Conservation (phyloP, 306 rosid genomes). For the Quercus alba region DNA sequence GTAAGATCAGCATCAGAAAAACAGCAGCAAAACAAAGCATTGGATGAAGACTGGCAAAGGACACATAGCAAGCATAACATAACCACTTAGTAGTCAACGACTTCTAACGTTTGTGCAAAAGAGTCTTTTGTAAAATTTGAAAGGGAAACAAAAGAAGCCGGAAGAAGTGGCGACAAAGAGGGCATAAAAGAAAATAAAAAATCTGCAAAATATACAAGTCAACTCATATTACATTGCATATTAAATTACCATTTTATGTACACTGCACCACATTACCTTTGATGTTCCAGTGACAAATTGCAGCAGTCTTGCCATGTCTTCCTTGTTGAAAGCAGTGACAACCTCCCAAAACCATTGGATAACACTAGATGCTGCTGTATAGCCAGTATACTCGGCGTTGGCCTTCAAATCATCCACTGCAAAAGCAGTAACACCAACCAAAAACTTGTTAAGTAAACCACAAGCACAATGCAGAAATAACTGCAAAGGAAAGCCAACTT, state of each 20-base stretch:
- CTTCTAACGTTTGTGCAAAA: neutral
- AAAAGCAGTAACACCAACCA: conserved; percentile 36
- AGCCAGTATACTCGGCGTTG: conserved; percentile 85
- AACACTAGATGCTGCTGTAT: conserved; percentile 85
- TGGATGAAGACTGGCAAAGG: neutral
- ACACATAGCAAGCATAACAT: neutral
- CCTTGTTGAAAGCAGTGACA: conserved; percentile 81
- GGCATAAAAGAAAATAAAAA: neutral
- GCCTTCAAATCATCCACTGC: conserved; percentile 96
- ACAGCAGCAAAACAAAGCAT: neutral
- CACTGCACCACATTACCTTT: conserved; percentile 53
- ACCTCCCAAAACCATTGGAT: conserved; percentile 99
- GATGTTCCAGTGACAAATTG: conserved; percentile 99
- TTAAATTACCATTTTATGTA: neutral
- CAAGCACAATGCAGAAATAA: conserved; percentile 1
- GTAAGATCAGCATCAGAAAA: neutral
- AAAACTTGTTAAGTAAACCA: conserved; percentile 13
- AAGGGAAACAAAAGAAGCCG: neutral
- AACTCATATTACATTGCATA: neutral
- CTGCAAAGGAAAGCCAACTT: conserved; percentile 31
- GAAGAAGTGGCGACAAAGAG: too few species aligned
- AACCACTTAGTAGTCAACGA: neutral
- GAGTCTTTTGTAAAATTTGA: neutral
- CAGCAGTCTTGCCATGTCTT: conserved; percentile 98
- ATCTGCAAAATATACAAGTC: neutral